Evolutionary conservation across 768 basidiomycete species (phyloP), one percentile per base, ranked within the genome.

Genomic region (Inosperma sp.): DNA sequence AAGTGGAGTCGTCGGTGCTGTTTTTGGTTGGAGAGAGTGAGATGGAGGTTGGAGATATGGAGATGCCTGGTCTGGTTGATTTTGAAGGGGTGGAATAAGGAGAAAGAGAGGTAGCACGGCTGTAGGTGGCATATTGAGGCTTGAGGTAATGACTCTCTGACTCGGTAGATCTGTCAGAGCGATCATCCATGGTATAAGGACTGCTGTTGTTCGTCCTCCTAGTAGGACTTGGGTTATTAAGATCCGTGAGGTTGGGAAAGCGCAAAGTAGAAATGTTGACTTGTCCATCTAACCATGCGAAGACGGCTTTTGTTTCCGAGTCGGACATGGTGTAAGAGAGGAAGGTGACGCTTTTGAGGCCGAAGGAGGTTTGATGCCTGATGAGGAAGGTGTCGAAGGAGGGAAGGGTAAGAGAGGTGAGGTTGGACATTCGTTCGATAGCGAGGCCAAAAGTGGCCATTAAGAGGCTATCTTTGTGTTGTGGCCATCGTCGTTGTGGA

Each of bases 371-470:
- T 52, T 73, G 73, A 41, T 72, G 68, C 16, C 69, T 66, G 48
- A 79, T 62, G 37, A 77, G 67, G 14, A 69, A 66, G 21, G 62
- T 46, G 49, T 76, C 73, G 53, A 75, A 77, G 1, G 69, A 65
- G 7, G 75, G 74, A 25, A 77, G 66, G 13, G 68, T 65, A 16
- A 77, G 62, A 14, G 68, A 59, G 6, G 64, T 68, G 12, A 79
- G 62, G 29, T 65, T 66, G n/a, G 68, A 65, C 77, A 79, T 77
- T 14, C 73, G 71, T 40, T 73, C 68, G 33, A 79, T 63, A 1
- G 72, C 73, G 37, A 72, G 60, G 2, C 72, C 71, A 49, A 77
- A 74, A 0, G 71, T 69, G 5, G 74, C 72, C 14, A 68, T 72
- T 16, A 73, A 61, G 17, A 65, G 61, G 2, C 60, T 61, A 45